Evolutionary conservation across 1,284 basidiomycete genomes (phyloP), one percentile per base, ranked within the genome.

Genomic region (Irpex lacteus): DNA sequence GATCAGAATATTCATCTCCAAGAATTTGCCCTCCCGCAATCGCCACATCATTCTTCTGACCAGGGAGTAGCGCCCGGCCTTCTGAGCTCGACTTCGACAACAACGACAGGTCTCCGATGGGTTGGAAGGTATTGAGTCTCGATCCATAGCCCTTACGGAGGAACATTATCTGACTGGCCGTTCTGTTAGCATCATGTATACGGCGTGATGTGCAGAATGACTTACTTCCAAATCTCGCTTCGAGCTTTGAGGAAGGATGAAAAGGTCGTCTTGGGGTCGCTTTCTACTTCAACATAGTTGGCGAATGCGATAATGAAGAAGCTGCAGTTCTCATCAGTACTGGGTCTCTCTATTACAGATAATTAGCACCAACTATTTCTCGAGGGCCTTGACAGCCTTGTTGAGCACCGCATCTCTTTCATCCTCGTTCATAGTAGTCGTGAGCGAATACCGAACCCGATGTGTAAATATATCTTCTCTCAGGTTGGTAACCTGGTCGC

Each of bases 271-370:
- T 82, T 82, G 67, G 92, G 91, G 61, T 78, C 76, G 15, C 85
- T 82, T 9, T 86, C 84, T 38, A 87, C 81, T 61, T 96, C 93
- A 6, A 98, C 90, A 70, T 95, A 99, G 66, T 90, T 94, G 1
- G 96, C 91, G 72, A 98, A 99, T 0, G 94, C 93, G 65, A 99
- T 93, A 66, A 97, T 87, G 78, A 98, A 98, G 79, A 98, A 98
- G 73, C 91, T 94, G 64, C 3, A 34, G 38, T 37, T 18, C 9
- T 26, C 2, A 9, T 36, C 26, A 32, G 9, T 5, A 9, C n/a
- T n/a, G n/a, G n/a, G n/a, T n/a, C n/a, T n/a, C n/a, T n/a, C n/a
- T n/a, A n/a, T n/a, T n/a, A n/a, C n/a, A n/a, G n/a, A n/a, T n/a
- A 54, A 21, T 34, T 0, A 36, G 7, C 3, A 76, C 84, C 59